Conservation (phyloP, 2,329 filamentous ascomycete species). For the Cercospora sp. region DNA sequence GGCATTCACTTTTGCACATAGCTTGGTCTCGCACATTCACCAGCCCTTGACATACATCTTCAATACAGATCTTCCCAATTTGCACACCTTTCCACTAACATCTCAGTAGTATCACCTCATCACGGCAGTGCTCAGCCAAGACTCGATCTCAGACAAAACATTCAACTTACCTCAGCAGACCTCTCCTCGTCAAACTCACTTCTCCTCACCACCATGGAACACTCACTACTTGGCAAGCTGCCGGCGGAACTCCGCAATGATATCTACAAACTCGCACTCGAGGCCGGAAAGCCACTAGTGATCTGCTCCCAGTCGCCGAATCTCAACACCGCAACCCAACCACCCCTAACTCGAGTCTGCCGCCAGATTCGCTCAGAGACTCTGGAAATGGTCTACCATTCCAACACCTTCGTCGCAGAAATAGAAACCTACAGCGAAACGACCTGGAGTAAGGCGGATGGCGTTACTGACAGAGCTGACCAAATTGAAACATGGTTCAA, state of each 20-base stretch:
- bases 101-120: background rate
- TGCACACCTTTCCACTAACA: background rate
- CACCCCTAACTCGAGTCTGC: conserved; percentile 1
- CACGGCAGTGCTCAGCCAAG: background rate
- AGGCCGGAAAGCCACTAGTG: background rate
- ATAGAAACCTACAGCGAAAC: too few relatives aligned
- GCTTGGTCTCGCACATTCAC: background rate
- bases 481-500: too few relatives aligned
- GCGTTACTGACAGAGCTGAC: too few relatives aligned
- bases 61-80: background rate
- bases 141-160: background rate
- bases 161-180: background rate
- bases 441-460: too few relatives aligned
- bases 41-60: background rate
- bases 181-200: background rate
- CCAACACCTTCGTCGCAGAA: too few relatives aligned
- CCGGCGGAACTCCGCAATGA: background rate
- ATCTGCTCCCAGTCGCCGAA: too few relatives aligned
- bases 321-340: too few relatives aligned
- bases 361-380: too few relatives aligned
- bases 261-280: background rate
- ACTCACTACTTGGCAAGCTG: background rate
- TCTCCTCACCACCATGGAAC: background rate
- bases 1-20: background rate
- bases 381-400: too few relatives aligned